Conservation (phyloP, 495 filamentous ascomycete species). For the Letharia columbiana region DNA sequence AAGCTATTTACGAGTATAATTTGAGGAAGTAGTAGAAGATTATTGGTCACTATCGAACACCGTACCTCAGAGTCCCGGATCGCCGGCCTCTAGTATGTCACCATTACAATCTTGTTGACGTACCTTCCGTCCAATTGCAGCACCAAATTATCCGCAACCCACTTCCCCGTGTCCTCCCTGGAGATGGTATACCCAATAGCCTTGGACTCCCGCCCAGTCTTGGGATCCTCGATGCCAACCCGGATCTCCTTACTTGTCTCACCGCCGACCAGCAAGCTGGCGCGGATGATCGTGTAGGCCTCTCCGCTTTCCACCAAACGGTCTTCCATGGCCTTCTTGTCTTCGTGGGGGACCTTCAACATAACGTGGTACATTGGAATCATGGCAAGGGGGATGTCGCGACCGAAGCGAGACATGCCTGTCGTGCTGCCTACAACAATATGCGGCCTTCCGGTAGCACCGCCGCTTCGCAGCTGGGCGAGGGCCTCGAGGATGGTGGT, state of each 20-base stretch:
- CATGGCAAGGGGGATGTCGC: not conserved
- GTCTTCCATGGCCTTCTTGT: conserved; percentile 10
- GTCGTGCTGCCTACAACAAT: conserved; percentile 7
- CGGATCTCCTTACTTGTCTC: conserved; percentile 3
- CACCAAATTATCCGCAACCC: conserved; percentile 10
- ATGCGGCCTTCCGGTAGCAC: conserved; percentile 2
- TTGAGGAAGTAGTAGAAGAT: too few relatives aligned
- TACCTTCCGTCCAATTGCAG: not conserved
- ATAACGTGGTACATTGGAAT: conserved; percentile 1
- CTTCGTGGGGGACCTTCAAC: conserved; percentile 5
- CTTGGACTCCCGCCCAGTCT: conserved; percentile 2
- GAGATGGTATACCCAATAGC: conserved; percentile 15
- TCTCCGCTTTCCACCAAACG: conserved; percentile 7
- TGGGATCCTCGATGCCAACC: conserved; percentile 7
- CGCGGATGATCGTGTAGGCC: conserved; percentile 2
- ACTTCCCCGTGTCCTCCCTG: conserved; percentile 11
- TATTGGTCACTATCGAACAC: too few relatives aligned
- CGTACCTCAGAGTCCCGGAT: not conserved
- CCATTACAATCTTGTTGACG: conserved; percentile 2
- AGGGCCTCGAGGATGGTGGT: conserved; percentile 1
- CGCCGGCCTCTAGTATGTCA: conserved; percentile 4
- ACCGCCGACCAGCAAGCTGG: conserved; percentile 5
- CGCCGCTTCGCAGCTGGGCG: not conserved
- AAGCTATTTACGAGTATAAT: too few relatives aligned
- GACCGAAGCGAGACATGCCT: conserved; percentile 10